Conservation (phyloP, 768 basidiomycete species). For the Lactarius trivialis region DNA sequence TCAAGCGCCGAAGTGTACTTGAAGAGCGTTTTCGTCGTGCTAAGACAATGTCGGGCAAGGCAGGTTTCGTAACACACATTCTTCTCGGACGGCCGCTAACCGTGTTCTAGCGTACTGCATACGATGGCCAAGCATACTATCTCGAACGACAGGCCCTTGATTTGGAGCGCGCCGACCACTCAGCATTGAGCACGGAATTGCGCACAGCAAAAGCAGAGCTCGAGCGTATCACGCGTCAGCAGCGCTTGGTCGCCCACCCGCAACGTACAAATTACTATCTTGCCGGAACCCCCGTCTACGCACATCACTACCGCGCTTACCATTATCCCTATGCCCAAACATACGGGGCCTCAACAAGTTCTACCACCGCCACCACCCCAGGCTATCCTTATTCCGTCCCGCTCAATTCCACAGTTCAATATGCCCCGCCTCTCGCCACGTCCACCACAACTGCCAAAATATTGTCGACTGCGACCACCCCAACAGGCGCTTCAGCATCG, state of each 20-base stretch:
- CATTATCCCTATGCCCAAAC: slow-evolving; percentile 56
- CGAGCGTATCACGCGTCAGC: slow-evolving; percentile 64
- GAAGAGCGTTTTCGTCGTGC: slow-evolving; percentile 52
- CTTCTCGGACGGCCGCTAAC: neutral
- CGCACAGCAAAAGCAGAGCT: slow-evolving; percentile 56
- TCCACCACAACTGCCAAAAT: slow-evolving; percentile 23
- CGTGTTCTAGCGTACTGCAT: slow-evolving; percentile 47
- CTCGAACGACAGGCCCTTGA: slow-evolving; percentile 62
- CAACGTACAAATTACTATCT: slow-evolving; percentile 20
- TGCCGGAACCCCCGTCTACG: slow-evolving; percentile 20
- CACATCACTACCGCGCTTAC: slow-evolving; percentile 59
- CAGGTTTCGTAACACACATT: slow-evolving; percentile 28
- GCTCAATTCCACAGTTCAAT: slow-evolving; percentile 29
- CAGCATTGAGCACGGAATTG: slow-evolving; percentile 50
- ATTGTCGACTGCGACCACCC: slow-evolving; percentile 14
- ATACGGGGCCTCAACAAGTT: slow-evolving; percentile 31
- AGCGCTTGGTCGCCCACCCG: slow-evolving; percentile 43
- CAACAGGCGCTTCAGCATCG: slow-evolving; percentile 2
- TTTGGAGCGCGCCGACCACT: slow-evolving; percentile 55
- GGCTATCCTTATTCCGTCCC: slow-evolving; percentile 23
- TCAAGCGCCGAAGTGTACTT: slow-evolving; percentile 49
- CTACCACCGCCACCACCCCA: slow-evolving; percentile 3
- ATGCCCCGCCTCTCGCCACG: slow-evolving; percentile 27
- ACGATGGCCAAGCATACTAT: slow-evolving; percentile 56
- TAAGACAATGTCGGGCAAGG: slow-evolving; percentile 50